Evolutionary conservation across 2,329 filamentous ascomycete species (phyloP), one percentile per base, ranked within the genome.

Genomic region (Fusarium concolor): DNA sequence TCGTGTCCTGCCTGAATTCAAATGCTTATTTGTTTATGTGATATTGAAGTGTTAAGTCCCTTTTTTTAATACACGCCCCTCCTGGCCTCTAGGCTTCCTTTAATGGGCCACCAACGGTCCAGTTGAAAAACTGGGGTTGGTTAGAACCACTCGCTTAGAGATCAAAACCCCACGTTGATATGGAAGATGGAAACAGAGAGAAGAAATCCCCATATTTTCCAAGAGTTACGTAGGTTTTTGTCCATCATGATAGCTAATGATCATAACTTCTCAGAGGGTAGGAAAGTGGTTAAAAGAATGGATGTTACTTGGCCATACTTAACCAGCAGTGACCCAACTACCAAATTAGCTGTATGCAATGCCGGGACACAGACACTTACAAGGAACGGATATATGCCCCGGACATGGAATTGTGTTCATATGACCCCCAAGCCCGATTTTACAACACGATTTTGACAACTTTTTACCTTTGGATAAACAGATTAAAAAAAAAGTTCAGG

Each of bases 341-440:
- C n/a, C 20, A 29, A 43, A 18, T 56, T 24, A 45, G 43, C 28
- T 20, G 39, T 50, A 55, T 56, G 42, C 38, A 57, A 45, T 57
- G 41, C 22, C n/a, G 31, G 63, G 45, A 38, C 29, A 29, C 29
- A 29, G 31, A 55, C 41, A 43, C 10, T n/a, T 26, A n/a, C 26
- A n/a, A 14, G 26, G 39, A n/a, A 42, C 49, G 57, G 56, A 26
- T 54, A 65, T 65, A 52, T 53, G 29, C 41, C 42, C 50, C 51
- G 43, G 66, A 54, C 62, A 64, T 70, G 66, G 42, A 56, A 37
- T 45, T 67, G 39, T 44, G 66, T 59, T 70, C 57, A 70, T 69
- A 68, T 69, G 67, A 69, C 67, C 37, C 56, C 12, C 43, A 31
- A 37, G 15, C 37, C 41, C 44, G 31, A 51, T 67, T 67, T 67